A percentile compares a stretch with the other conserved stretches of the same genome.
phyloP scores from a whole-genome alignment of 345 rosid species.

The Lagerstroemia speciosa region DNA sequence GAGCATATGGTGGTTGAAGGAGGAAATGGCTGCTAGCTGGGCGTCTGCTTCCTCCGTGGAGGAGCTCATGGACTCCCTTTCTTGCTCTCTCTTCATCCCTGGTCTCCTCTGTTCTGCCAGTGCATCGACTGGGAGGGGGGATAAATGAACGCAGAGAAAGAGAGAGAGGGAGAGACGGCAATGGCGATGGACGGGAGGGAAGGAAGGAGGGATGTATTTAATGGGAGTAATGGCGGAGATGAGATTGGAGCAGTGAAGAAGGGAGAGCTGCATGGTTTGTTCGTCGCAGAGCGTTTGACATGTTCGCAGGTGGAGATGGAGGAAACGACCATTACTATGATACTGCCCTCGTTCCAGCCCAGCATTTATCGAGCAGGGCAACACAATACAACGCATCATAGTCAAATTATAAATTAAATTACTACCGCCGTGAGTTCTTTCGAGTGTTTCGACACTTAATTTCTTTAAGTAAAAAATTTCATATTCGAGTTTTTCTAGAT shows the following conservation, averaged over 20 bases:
- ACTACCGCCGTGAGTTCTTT: too few species aligned
- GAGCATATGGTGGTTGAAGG: conserved; percentile 19
- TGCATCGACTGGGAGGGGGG: background rate
- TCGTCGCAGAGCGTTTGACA: conserved; percentile 77
- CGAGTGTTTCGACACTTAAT: too few species aligned
- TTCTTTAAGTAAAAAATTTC: too few species aligned
- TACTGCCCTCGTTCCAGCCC: conserved; percentile 4
- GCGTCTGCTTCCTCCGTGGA: conserved; percentile 29
- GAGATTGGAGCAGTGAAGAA: conserved; percentile 5
- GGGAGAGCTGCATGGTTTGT: conserved; percentile 22
- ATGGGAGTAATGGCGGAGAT: background rate
- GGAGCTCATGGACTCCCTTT: conserved; percentile 1
- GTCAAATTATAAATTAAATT: too few species aligned
- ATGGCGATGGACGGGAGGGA: conserved; percentile 19
- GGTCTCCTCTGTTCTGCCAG: background rate
- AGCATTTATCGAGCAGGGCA: background rate
- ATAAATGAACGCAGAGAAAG: background rate
- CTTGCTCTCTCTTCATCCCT: background rate
- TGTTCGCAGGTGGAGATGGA: conserved; percentile 24
- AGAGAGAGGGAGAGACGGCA: conserved; percentile 1
- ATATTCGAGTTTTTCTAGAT: too few species aligned
- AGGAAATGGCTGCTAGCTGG: conserved; percentile 40
- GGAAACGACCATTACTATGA: conserved; percentile 27
- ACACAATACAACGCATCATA: background rate
- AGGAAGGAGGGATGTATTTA: conserved; percentile 1